These are phyloP conservation scores for Citrus inodora DNA, from an alignment of 345 rosid species.

Conservation along the genomic window DNA sequence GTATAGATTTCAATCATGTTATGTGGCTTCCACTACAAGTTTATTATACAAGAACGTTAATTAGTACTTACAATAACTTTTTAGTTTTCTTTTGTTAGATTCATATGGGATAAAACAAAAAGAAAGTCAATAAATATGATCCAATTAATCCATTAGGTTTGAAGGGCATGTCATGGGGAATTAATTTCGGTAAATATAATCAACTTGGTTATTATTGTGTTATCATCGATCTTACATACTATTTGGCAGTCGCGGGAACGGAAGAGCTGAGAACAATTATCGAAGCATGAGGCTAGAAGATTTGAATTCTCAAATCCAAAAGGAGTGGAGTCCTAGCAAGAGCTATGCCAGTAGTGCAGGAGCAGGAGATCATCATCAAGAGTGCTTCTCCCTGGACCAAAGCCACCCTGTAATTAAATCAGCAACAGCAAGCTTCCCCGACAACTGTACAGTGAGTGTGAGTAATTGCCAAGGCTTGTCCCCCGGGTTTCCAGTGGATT, in stretches of 20 bases:
- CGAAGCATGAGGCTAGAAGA: conserved; percentile 48
- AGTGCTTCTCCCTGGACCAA: conserved; percentile 29
- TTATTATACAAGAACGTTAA: not conserved
- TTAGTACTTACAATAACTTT: not conserved
- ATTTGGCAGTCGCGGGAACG: conserved; percentile 23
- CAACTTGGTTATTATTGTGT: too few relatives aligned
- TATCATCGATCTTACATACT: not conserved
- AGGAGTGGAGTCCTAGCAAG: conserved; percentile 42
- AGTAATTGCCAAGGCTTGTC: conserved; percentile 22
- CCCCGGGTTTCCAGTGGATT: conserved; percentile 17
- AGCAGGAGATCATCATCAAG: conserved; percentile 30
- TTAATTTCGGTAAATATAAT: too few relatives aligned
- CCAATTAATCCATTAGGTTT: conserved; percentile 4
- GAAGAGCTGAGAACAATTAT: conserved; percentile 27
- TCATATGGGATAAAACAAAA: not conserved
- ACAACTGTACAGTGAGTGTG: conserved; percentile 9
- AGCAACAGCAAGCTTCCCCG: conserved; percentile 21
- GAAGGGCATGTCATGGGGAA: too few relatives aligned
- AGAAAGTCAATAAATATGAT: conserved; percentile 13
- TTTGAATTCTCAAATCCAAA: conserved; percentile 43
- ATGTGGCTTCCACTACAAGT: conserved; percentile 24
- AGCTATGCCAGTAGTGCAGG: conserved; percentile 10
- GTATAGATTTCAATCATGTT: not conserved
- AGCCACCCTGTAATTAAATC: conserved; percentile 27
- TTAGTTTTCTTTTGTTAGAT: not conserved